Base-by-base conservation (phyloP, 441 rosid species). In the Brassica balearica region DNA sequence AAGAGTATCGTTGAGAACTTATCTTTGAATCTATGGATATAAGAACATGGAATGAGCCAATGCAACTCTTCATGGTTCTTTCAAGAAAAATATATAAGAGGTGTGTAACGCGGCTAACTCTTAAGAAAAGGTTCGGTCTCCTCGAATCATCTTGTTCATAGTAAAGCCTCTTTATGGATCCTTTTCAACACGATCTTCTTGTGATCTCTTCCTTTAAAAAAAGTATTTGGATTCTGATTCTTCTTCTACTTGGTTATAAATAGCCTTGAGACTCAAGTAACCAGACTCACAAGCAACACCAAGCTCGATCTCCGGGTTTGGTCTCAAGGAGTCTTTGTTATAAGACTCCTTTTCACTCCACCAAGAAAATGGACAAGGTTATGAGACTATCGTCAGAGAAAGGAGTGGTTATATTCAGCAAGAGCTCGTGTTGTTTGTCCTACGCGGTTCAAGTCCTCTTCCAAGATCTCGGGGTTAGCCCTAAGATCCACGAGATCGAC, bases 341-440 rank as follows among this genome's bases (percentile, higher is more conserved):
- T 3, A 8, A 56, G 61, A 1, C 61, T 56, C 61, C 61, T 56
- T 56, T 56, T 48, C 25, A 19, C 22, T 19, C 8, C 55, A 48
- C 4, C 7, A n/a, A 48, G 56, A 7, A 56, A 8, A 56, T 56
- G 61, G 61, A 56, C 25, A 56, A 56, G 25, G 61, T 56, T 19
- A 56, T 19, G 61, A 56, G 61, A 56, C 11, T 56, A 3, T 56
- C 61, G 7, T 8, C 61, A 1, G 61, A 56, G 5, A 19, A 56
- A 56, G 61, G 61, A 19, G 61, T 56, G 61, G 61, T 56, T 56
- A 56, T 56, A 17, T 56, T 56, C 61, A 56, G 12, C 61, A 92
- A 91, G 89, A 89, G 94, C 87, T 88, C 97, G 20, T 94, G 97
- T 70, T 92, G 97, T 73, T 74, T 94, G 84, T 87, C 94, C 29